phyloP scores from a whole-genome alignment of 495 filamentous ascomycete genomes.

The Bryoglossum gracile region DNA sequence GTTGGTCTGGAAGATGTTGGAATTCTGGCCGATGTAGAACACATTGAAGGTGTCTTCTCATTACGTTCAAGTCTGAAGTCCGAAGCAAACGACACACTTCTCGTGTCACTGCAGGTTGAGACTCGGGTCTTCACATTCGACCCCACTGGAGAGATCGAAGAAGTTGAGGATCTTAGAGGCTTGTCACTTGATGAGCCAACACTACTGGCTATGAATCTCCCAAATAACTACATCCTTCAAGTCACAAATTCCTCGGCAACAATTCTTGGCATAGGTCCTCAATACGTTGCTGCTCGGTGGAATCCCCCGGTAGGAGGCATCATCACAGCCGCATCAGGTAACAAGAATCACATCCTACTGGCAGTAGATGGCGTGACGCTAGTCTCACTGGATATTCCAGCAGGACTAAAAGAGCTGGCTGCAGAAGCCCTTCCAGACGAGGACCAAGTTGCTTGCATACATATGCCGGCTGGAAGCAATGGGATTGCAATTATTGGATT shows the following conservation, averaged over 20 bases:
- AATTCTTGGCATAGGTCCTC: conserved; percentile 19
- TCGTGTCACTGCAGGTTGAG: conserved; percentile 76
- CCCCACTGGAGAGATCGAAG: conserved; percentile 71
- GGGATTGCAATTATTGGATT: conserved; percentile 70
- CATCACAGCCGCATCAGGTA: conserved; percentile 77
- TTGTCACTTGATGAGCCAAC: conserved; percentile 64
- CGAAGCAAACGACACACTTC: conserved; percentile 56
- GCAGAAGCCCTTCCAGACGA: conserved; percentile 52
- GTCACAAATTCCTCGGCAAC: conserved; percentile 66
- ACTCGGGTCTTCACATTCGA: conserved; percentile 78
- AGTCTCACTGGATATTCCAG: conserved; percentile 54
- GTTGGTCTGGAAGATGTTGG: conserved; percentile 89
- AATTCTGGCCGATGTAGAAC: conserved; percentile 69
- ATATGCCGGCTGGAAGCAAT: conserved; percentile 46
- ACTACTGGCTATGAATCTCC: conserved; percentile 59
- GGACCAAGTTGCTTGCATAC: conserved; percentile 78
- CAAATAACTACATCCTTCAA: conserved; percentile 61
- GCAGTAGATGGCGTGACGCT: conserved; percentile 64
- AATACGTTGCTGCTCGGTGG: conserved; percentile 55
- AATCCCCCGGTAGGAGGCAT: conserved; percentile 42
- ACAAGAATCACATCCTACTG: conserved; percentile 58
- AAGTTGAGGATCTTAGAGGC: conserved; percentile 65
- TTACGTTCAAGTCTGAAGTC: conserved; percentile 40
- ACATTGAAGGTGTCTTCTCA: conserved; percentile 59
- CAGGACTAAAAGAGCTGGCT: conserved; percentile 48